phyloP scores from a whole-genome alignment of 2,329 filamentous ascomycete species.

The Nothophaeocryptopus gaeumannii region DNA sequence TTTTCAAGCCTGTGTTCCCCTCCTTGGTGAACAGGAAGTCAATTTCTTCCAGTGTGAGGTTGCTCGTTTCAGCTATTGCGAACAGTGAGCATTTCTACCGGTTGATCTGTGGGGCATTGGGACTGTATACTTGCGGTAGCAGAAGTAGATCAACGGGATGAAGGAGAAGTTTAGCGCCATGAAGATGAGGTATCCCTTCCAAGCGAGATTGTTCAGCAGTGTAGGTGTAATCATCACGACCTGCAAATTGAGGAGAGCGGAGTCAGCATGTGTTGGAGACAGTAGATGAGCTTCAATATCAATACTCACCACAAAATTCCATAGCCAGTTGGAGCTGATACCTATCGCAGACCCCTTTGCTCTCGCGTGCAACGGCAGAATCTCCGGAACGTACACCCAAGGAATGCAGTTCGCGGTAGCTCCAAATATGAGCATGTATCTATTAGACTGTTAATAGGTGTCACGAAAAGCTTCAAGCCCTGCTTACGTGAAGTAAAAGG shows the following conservation, averaged over 20 bases:
- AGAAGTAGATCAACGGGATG: slow-evolving; percentile 49
- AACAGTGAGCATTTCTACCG: too few relatives aligned
- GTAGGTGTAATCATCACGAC: slow-evolving; percentile 47
- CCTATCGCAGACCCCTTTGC: slow-evolving; percentile 52
- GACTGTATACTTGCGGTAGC: slow-evolving; percentile 29
- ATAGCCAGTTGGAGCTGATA: slow-evolving; percentile 50
- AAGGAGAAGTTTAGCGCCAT: slow-evolving; percentile 49
- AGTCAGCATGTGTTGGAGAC: too few relatives aligned
- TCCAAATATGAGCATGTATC: slow-evolving; percentile 37
- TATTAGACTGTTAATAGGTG: too few relatives aligned
- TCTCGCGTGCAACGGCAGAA: slow-evolving; percentile 50
- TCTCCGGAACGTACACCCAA: slow-evolving; percentile 52
- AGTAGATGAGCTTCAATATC: too few relatives aligned
- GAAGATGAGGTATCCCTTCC: slow-evolving; percentile 55
- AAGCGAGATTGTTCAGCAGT: slow-evolving; percentile 37
- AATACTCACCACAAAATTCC: slow-evolving; percentile 43
- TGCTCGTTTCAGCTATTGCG: slow-evolving; percentile 39
- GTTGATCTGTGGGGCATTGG: background rate
- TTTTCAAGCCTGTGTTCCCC: slow-evolving; percentile 25
- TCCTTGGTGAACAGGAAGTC: slow-evolving; percentile 42
- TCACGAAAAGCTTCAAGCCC: too few relatives aligned
- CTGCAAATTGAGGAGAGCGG: too few relatives aligned
- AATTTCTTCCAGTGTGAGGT: slow-evolving; percentile 45
- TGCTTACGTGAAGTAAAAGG: slow-evolving; percentile 47
- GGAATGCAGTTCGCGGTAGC: slow-evolving; percentile 49